Percentiles rank a stretch among this genome's conserved stretches.
Evolutionary conservation across 2,329 filamentous ascomycete species (phyloP).

Genomic region (Microdochium bolleyi): DNA sequence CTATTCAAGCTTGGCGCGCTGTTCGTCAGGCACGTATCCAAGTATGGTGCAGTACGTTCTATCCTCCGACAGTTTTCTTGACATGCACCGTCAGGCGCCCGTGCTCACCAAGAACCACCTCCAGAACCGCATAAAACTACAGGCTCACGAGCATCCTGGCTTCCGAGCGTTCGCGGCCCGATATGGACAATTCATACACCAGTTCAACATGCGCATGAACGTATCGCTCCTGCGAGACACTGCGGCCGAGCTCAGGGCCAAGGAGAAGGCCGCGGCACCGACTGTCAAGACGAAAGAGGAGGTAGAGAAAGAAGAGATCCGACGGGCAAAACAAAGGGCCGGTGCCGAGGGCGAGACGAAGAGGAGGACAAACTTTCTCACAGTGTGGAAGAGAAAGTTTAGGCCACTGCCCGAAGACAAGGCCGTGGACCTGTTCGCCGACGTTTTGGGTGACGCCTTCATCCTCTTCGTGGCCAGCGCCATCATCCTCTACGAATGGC

Average conservation of each 20-base stretch:
- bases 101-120: background rate
- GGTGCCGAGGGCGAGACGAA: slow-evolving; percentile 18
- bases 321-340: slow-evolving; percentile 26
- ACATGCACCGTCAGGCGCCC: background rate
- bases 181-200: slow-evolving; percentile 57
- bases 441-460: slow-evolving; percentile 56
- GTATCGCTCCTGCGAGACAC: slow-evolving; percentile 51
- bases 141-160: slow-evolving; percentile 55
- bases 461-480: slow-evolving; percentile 50
- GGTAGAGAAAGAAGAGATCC: slow-evolving; percentile 42
- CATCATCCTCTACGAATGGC: slow-evolving; percentile 55
- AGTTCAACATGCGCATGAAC: slow-evolving; percentile 58
- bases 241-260: slow-evolving; percentile 49
- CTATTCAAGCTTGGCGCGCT: slow-evolving; percentile 60
- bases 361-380: slow-evolving; percentile 28
- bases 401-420: slow-evolving; percentile 55
- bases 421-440: slow-evolving; percentile 59
- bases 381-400: slow-evolving; percentile 56
- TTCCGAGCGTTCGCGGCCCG: slow-evolving; percentile 53
- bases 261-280: slow-evolving; percentile 54
- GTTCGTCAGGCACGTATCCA: slow-evolving; percentile 58
- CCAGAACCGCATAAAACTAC: slow-evolving; percentile 58
- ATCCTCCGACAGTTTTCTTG: background rate
- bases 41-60: slow-evolving; percentile 57
- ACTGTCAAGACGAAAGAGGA: slow-evolving; percentile 60